These are phyloP conservation scores for Penicillium sp. DNA, from an alignment of 2,329 filamentous ascomycete species.

Conservation along the genomic window DNA sequence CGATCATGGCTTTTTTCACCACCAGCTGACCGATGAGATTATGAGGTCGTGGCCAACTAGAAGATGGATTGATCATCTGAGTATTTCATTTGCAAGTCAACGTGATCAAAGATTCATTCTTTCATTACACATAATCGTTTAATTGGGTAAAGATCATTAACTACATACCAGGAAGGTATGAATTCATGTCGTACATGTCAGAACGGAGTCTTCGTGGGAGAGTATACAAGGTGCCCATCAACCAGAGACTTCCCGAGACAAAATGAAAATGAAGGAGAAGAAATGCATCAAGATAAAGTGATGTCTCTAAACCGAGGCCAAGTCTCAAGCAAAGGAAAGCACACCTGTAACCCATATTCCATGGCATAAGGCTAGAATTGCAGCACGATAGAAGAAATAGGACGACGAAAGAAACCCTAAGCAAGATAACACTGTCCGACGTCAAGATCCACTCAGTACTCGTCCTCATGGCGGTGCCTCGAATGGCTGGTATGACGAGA, in stretches of 20 bases:
- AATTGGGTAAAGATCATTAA: background rate
- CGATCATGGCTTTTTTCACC: no score
- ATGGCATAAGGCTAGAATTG: background rate
- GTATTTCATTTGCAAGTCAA: background rate
- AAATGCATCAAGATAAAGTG: background rate
- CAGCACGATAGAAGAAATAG: background rate
- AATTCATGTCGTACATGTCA: no score
- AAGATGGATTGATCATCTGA: background rate
- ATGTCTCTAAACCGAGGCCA: background rate
- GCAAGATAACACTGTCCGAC: background rate
- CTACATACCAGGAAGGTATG: background rate
- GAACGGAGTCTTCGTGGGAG: background rate
- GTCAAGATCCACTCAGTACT: slow-evolving; percentile 5
- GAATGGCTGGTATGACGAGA: slow-evolving; percentile 19
- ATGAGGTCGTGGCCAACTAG: background rate
- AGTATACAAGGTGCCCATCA: background rate
- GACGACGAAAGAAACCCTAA: background rate
- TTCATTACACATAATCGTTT: background rate
- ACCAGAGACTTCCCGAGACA: background rate
- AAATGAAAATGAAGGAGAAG: background rate
- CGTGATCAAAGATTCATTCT: background rate
- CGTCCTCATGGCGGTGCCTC: slow-evolving; percentile 9
- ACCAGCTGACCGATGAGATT: background rate
- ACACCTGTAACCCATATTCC: background rate
- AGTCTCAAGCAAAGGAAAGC: background rate